phyloP scores from a whole-genome alignment of 1,284 basidiomycete genomes.

The Ustilago loliicola region DNA sequence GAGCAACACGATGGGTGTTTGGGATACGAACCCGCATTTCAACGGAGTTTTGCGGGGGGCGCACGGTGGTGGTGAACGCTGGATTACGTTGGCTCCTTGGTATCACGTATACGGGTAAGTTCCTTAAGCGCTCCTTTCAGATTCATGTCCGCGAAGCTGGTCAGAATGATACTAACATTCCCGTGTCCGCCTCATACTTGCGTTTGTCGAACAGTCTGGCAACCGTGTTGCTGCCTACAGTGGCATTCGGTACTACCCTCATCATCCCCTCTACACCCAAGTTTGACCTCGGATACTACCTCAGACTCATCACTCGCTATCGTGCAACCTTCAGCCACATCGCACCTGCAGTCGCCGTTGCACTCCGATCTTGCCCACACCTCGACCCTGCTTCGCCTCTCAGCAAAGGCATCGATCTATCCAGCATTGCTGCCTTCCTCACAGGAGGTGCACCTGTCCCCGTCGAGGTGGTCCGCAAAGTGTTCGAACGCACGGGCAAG shows the following conservation, averaged over 20 bases:
- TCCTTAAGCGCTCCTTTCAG: background rate
- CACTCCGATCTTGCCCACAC: conserved; percentile 69
- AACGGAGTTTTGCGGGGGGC: conserved; percentile 30
- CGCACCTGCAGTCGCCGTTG: conserved; percentile 71
- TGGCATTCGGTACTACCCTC: conserved; percentile 70
- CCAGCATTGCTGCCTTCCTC: conserved; percentile 67
- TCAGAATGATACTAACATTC: background rate
- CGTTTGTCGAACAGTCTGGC: conserved; percentile 37
- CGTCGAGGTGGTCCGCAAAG: conserved; percentile 67
- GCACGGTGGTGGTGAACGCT: conserved; percentile 57
- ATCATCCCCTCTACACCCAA: conserved; percentile 60
- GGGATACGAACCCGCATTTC: conserved; percentile 53
- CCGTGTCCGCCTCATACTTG: background rate
- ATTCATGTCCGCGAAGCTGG: background rate
- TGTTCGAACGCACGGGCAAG: conserved; percentile 69
- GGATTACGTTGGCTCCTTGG: conserved; percentile 70
- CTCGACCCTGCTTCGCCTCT: conserved; percentile 30
- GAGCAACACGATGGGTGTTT: conserved; percentile 64
- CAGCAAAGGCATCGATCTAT: conserved; percentile 65
- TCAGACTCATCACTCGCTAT: conserved; percentile 66
- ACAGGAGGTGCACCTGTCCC: conserved; percentile 71
- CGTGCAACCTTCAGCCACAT: conserved; percentile 71
- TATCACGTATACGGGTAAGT: conserved; percentile 64
- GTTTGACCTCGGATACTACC: conserved; percentile 70
- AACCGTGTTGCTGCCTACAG: conserved; percentile 64